phyloP scores from a whole-genome alignment of 2,329 filamentous ascomycete species.

The Sphaerulina musiva region DNA sequence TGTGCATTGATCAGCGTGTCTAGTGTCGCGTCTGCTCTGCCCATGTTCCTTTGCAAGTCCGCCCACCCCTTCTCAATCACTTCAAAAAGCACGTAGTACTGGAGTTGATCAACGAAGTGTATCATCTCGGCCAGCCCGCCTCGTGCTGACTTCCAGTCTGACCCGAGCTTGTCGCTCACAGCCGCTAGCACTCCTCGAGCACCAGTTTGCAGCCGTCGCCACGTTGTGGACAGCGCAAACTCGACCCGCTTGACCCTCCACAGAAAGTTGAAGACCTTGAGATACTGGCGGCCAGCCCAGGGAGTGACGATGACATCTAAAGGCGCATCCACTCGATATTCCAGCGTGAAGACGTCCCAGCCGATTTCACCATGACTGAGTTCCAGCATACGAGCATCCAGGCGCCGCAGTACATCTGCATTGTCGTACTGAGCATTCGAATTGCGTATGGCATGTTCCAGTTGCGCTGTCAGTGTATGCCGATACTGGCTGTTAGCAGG shows the following conservation, averaged over 20 bases:
- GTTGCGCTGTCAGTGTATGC: slow-evolving; percentile 92
- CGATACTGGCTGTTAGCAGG: slow-evolving; percentile 96
- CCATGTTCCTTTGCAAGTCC: slow-evolving; percentile 74
- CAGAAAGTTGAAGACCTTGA: slow-evolving; percentile 98
- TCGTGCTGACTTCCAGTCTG: slow-evolving; percentile 81
- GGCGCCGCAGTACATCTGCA: slow-evolving; percentile 78
- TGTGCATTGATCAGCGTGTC: slow-evolving; percentile 94
- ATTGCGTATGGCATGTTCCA: slow-evolving; percentile 93
- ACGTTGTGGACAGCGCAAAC: slow-evolving; percentile 82
- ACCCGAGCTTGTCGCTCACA: slow-evolving; percentile 54
- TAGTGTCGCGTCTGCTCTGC: slow-evolving; percentile 71
- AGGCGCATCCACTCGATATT: slow-evolving; percentile 95
- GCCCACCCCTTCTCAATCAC: slow-evolving; percentile 97
- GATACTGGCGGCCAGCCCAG: slow-evolving; percentile 90
- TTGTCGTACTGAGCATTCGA: slow-evolving; percentile 96
- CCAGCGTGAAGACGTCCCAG: slow-evolving; percentile 98
- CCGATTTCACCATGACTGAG: slow-evolving; percentile 94
- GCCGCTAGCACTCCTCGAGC: slow-evolving; percentile 81
- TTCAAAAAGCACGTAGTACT: slow-evolving; percentile 98
- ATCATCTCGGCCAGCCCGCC: slow-evolving; percentile 95
- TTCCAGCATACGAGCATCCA: slow-evolving; percentile 98
- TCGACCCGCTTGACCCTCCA: slow-evolving; percentile 98
- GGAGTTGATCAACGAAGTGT: slow-evolving; percentile 91
- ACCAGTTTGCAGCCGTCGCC: slow-evolving; percentile 94
- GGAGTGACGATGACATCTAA: slow-evolving; percentile 96